Evolutionary conservation across 495 filamentous ascomycete species (phyloP).

Genomic region (Talaromyces wortmannii): DNA sequence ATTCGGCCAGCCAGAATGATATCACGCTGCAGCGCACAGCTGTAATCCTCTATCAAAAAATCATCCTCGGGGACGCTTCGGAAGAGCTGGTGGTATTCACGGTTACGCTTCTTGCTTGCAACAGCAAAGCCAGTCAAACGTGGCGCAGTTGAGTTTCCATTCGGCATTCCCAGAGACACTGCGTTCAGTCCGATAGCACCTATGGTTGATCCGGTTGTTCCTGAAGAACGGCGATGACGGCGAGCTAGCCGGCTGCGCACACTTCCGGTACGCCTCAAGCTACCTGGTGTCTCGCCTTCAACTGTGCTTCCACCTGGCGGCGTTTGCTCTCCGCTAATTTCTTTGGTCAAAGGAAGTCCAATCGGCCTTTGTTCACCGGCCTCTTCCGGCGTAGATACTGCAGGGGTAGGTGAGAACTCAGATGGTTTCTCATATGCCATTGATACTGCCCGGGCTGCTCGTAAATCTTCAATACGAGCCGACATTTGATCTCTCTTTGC

Average conservation of each 20-base stretch:
- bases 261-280: constrained; percentile 67
- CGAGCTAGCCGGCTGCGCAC: constrained; percentile 73
- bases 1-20: constrained; percentile 91
- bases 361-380: constrained; percentile 24
- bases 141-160: constrained; percentile 48
- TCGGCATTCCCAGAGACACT: constrained; percentile 57
- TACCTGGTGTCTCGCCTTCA: constrained; percentile 53
- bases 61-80: constrained; percentile 96
- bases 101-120: constrained; percentile 89
- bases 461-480: constrained; percentile 49
- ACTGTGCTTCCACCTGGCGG: constrained; percentile 59
- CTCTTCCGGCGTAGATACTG: constrained; percentile 23
- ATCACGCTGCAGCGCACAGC: constrained; percentile 90
- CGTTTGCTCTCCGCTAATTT: constrained; percentile 47
- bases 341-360: constrained; percentile 20
- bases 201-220: constrained; percentile 68
- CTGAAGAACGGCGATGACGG: constrained; percentile 77
- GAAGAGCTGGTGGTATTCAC: constrained; percentile 91
- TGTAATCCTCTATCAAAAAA: constrained; percentile 97
- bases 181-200: constrained; percentile 62
- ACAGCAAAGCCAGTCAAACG: constrained; percentile 93
- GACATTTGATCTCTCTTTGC: constrained; percentile 43
- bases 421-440: constrained; percentile 51
- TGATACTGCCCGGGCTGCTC: constrained; percentile 52
- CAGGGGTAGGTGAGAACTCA: constrained; percentile 17